A percentile compares a stretch with the other conserved stretches of the same genome.
These are phyloP conservation scores for Pseudogymnoascus sp. DNA, from an alignment of 2,329 filamentous ascomycete genomes.

Conservation along the genomic window DNA sequence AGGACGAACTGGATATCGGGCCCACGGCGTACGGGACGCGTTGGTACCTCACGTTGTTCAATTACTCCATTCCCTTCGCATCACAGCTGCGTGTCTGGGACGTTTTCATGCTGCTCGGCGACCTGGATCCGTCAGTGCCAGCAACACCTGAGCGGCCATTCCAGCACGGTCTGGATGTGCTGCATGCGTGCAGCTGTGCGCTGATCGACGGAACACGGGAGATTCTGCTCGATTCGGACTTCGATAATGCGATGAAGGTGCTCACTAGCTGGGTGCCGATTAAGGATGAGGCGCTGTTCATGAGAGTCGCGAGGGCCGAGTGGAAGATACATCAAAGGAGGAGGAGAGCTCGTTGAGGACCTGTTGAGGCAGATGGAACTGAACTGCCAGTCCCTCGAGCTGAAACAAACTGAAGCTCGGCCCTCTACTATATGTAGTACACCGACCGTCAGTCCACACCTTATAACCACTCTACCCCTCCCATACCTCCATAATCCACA, in stretches of 20 bases:
- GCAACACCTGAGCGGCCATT: conserved; percentile 33
- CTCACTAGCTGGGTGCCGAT: conserved; percentile 90
- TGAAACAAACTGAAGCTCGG: not conserved
- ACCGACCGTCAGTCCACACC: not conserved
- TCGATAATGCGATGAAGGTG: conserved; percentile 96
- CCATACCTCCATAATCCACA: not conserved
- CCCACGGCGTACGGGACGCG: conserved; percentile 90
- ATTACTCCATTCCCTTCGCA: conserved; percentile 88
- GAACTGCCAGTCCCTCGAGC: not conserved
- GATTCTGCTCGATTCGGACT: conserved; percentile 84
- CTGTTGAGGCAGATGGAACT: not conserved
- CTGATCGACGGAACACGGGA: conserved; percentile 85
- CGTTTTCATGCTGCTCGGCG: conserved; percentile 89
- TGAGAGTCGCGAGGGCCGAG: conserved; percentile 81
- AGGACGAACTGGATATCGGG: conserved; percentile 71
- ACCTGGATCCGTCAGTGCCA: conserved; percentile 42
- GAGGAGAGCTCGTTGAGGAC: conserved; percentile 19
- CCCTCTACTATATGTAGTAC: not conserved
- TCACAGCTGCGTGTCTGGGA: conserved; percentile 96
- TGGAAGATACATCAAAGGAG: conserved; percentile 59
- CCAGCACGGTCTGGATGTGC: conserved; percentile 66
- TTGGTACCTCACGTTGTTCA: conserved; percentile 97
- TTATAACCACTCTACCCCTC: not conserved
- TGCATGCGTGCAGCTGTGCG: conserved; percentile 84
- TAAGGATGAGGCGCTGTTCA: conserved; percentile 85